Evolutionary conservation across 2,329 filamentous ascomycete species (phyloP).

Genomic region (Pseudopithomyces chartarum): DNA sequence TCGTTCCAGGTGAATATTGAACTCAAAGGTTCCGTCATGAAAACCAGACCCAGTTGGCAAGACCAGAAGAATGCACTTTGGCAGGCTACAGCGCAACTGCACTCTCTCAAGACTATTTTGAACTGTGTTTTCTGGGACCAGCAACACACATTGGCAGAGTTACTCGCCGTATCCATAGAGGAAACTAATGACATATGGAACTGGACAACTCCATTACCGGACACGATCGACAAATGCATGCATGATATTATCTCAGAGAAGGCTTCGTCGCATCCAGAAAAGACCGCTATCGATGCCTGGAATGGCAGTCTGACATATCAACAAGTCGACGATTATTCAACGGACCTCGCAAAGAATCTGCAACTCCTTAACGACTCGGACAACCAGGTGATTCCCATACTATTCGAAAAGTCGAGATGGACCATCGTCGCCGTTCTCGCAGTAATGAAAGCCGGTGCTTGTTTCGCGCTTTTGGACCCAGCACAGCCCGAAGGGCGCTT

Average conservation of each 20-base stretch:
- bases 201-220: slow-evolving; percentile 54
- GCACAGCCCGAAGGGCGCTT: slow-evolving; percentile 43
- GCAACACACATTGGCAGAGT: slow-evolving; percentile 17
- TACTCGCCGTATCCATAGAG: slow-evolving; percentile 30
- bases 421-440: slow-evolving; percentile 46
- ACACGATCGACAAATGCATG: slow-evolving; percentile 52
- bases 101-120: slow-evolving; percentile 46
- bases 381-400: slow-evolving; percentile 41
- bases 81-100: slow-evolving; percentile 50
- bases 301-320: slow-evolving; percentile 43
- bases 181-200: slow-evolving; percentile 55
- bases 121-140: slow-evolving; percentile 41
- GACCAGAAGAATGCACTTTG: slow-evolving; percentile 49
- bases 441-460: slow-evolving; percentile 47
- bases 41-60: slow-evolving; percentile 51
- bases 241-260: slow-evolving; percentile 53
- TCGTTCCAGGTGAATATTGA: slow-evolving; percentile 31
- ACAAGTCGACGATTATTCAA: slow-evolving; percentile 41
- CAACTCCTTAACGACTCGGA: slow-evolving; percentile 28
- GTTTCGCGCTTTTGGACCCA: slow-evolving; percentile 43
- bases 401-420: slow-evolving; percentile 49
- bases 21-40: slow-evolving; percentile 31
- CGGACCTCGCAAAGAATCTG: slow-evolving; percentile 34
- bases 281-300: slow-evolving; percentile 46
- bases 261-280: slow-evolving; percentile 39